Conservation (phyloP, 208 protist genomes). For the Wallacemonas sp. region DNA sequence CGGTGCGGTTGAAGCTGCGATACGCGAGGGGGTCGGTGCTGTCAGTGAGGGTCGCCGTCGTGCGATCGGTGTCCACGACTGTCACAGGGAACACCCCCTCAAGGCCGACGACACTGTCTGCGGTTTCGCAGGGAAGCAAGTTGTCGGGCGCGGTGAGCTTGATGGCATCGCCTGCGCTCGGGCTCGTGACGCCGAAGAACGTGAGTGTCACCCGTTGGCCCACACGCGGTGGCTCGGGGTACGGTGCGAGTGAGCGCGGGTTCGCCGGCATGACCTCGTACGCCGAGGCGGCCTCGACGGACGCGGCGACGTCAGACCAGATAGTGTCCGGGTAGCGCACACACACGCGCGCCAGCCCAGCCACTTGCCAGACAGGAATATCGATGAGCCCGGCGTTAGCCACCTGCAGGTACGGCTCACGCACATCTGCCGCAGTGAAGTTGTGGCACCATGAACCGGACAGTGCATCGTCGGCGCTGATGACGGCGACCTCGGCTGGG, state of each 20-base stretch:
- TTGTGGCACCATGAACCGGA: constrained; percentile 88
- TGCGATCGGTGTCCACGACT: constrained; percentile 35
- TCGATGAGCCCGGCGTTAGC: constrained; percentile 37
- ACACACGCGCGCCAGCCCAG: constrained; percentile 64
- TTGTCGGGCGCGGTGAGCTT: constrained; percentile 36
- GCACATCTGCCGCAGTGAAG: constrained; percentile 57
- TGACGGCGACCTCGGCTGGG: constrained; percentile 36
- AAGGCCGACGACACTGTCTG: constrained; percentile 38
- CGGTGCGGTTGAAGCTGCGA: constrained; percentile 72
- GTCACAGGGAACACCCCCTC: constrained; percentile 30
- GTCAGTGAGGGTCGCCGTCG: constrained; percentile 56
- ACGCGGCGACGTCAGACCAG: constrained; percentile 63
- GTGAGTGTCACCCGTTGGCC: constrained; percentile 85
- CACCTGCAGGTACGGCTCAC: constrained; percentile 53
- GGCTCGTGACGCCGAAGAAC: constrained; percentile 50
- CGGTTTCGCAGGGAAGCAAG: constrained; percentile 44
- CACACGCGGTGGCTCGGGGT: constrained; percentile 71
- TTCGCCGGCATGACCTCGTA: constrained; percentile 48
- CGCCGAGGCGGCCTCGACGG: constrained; percentile 26
- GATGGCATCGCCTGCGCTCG: constrained; percentile 50
- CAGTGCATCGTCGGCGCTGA: constrained; percentile 23
- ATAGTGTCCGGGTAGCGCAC: constrained; percentile 26
- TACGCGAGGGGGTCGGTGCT: constrained; percentile 64
- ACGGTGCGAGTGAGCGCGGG: constrained; percentile 57
- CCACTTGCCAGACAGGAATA: constrained; percentile 64